Conservation (phyloP, 2,329 filamentous ascomycete species). For the Xylariaceae sp. region DNA sequence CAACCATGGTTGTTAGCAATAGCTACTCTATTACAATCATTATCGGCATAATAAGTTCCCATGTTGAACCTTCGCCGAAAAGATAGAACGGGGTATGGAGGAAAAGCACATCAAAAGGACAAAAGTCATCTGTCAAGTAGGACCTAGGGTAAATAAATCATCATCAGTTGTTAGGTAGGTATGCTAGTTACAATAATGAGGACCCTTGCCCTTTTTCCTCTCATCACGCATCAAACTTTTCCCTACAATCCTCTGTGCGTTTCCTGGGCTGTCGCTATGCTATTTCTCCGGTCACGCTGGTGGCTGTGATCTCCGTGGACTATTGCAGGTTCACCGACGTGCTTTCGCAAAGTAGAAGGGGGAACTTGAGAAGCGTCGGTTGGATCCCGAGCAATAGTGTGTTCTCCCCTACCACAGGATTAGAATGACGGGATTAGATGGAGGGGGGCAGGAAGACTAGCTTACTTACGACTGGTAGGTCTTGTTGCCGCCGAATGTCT, state of each 20-base stretch:
- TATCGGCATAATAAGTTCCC: no score
- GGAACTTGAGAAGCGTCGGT: constrained; percentile 61
- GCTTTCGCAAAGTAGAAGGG: constrained; percentile 53
- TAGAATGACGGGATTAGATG: constrained; percentile 8
- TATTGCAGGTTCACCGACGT: constrained; percentile 50
- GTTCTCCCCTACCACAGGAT: constrained; percentile 4
- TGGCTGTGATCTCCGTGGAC: constrained; percentile 48
- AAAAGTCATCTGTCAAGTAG: no score
- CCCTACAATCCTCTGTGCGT: constrained; percentile 48
- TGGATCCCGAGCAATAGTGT: constrained; percentile 44
- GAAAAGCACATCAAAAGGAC: no score
- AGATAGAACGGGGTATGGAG: no score
- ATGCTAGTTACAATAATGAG: neutral
- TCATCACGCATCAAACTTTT: neutral
- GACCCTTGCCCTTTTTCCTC: neutral
- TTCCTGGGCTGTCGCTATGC: constrained; percentile 51
- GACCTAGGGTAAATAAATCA: no score
- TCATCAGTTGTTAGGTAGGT: constrained; percentile 1
- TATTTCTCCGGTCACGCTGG: constrained; percentile 50
- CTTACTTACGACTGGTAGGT: constrained; percentile 49
- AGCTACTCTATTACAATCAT: no score
- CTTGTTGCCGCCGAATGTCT: constrained; percentile 58
- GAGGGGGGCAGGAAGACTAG: neutral
- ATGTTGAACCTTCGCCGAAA: no score
- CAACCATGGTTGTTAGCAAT: no score